phyloP scores from a whole-genome alignment of 177 flowering plant species.

The Tripterygium wilfordii region DNA sequence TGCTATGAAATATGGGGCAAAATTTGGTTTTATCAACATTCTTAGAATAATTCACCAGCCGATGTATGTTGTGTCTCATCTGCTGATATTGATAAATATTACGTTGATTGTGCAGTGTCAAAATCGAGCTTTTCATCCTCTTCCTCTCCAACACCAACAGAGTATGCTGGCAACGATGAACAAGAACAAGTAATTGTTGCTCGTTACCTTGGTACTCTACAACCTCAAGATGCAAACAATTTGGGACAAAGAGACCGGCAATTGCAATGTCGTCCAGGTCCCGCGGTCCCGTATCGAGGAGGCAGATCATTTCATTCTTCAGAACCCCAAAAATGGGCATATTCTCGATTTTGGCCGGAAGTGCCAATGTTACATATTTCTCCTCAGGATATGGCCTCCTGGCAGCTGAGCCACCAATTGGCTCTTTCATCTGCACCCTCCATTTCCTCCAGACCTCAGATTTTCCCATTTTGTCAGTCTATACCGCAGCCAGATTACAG shows the following conservation, averaged over 20 bases:
- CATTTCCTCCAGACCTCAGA: slow-evolving; percentile 16
- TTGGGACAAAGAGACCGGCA: slow-evolving; percentile 17
- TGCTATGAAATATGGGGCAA: too few species aligned
- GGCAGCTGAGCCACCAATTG: slow-evolving; percentile 22
- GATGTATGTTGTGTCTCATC: too few species aligned
- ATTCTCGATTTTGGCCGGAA: slow-evolving; percentile 18
- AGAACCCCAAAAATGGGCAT: slow-evolving; percentile 23
- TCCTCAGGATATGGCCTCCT: slow-evolving; percentile 25
- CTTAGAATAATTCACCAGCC: too few species aligned
- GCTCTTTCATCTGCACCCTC: slow-evolving; percentile 21
- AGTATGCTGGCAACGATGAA: slow-evolving; percentile 28
- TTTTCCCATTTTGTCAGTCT: slow-evolving; percentile 26
- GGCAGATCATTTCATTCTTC: slow-evolving; percentile 16
- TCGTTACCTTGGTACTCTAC: slow-evolving; percentile 27
- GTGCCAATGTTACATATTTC: slow-evolving; percentile 22
- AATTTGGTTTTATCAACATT: too few species aligned
- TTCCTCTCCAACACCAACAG: slow-evolving; percentile 21
- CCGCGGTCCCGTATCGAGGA: slow-evolving; percentile 9
- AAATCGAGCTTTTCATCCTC: too few species aligned
- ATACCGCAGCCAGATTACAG: slow-evolving; percentile 18
- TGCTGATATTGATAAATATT: too few species aligned
- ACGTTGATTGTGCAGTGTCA: slow-evolving; percentile 26
- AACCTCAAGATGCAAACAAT: slow-evolving; percentile 16
- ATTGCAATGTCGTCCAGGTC: slow-evolving; percentile 18
- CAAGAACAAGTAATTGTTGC: slow-evolving; percentile 35